phyloP scores from a whole-genome alignment of 2,329 filamentous ascomycete genomes.

The Diaporthe citriasiana region DNA sequence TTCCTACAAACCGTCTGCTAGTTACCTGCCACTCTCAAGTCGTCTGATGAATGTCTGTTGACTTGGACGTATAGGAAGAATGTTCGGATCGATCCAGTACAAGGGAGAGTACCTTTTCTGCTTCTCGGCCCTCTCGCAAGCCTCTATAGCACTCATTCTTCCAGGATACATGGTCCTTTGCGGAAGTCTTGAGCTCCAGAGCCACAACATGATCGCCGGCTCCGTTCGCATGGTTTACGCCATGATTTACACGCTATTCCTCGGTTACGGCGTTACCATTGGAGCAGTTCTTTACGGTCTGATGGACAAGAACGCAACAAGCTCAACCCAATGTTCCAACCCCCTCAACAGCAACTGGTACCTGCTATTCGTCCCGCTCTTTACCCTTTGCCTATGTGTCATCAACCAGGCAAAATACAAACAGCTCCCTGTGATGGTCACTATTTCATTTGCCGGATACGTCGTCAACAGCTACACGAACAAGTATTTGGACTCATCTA shows the following conservation, averaged over 20 bases:
- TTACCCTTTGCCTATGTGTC: constrained; percentile 72
- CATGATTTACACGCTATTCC: constrained; percentile 79
- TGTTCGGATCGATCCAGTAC: constrained; percentile 73
- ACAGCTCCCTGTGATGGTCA: constrained; percentile 81
- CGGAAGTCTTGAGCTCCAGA: constrained; percentile 75
- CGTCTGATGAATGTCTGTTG: background rate
- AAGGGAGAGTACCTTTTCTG: constrained; percentile 71
- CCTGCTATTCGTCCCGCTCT: constrained; percentile 74
- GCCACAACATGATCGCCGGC: constrained; percentile 76
- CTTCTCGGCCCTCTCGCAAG: constrained; percentile 79
- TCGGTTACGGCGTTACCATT: constrained; percentile 80
- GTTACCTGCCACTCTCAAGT: background rate
- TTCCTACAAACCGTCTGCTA: background rate
- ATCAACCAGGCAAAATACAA: constrained; percentile 84
- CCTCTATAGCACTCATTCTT: constrained; percentile 81
- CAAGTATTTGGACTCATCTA: constrained; percentile 76
- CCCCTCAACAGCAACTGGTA: constrained; percentile 63
- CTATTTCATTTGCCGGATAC: constrained; percentile 81
- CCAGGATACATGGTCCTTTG: constrained; percentile 77
- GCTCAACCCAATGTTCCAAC: constrained; percentile 58
- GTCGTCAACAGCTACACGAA: constrained; percentile 81
- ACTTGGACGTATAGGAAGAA: constrained; percentile 60
- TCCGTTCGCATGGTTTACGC: constrained; percentile 82
- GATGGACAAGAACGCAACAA: constrained; percentile 68
- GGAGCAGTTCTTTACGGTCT: constrained; percentile 75